phyloP scores from a whole-genome alignment of 2,329 filamentous ascomycete species.

The Colletotrichum filicis region DNA sequence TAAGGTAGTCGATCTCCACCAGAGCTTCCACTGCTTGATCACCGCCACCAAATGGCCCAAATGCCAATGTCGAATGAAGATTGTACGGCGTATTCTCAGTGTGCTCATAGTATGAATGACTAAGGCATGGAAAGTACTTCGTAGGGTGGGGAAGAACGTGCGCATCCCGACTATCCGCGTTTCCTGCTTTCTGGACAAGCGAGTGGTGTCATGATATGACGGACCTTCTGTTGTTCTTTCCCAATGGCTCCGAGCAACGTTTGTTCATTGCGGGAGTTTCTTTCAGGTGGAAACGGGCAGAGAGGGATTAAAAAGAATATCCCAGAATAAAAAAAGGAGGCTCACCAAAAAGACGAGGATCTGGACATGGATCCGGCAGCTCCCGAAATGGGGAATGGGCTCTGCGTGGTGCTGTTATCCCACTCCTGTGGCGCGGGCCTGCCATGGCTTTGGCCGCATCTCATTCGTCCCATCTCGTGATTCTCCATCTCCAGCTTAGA shows the following conservation, averaged over 20 bases:
- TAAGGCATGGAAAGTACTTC: neutral
- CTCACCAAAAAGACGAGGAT: neutral
- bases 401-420: conserved; percentile 15
- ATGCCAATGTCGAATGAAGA: neutral
- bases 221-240: neutral
- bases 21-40: conserved; percentile 6
- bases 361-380: neutral
- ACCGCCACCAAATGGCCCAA: neutral
- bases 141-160: neutral
- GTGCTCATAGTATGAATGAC: neutral
- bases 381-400: conserved; percentile 4
- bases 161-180: neutral
- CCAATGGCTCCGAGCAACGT: neutral
- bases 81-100: too few species aligned
- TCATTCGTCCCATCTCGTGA: conserved; percentile 18
- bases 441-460: conserved; percentile 3
- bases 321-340: neutral
- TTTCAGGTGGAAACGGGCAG: neutral
- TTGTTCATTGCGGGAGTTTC: neutral
- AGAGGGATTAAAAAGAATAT: neutral
- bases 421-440: neutral
- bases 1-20: conserved; percentile 12
- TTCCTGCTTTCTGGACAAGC: neutral
- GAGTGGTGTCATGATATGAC: neutral
- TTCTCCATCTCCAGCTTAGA: conserved; percentile 14